These are phyloP conservation scores for Ashbya aceris DNA, from an alignment of 1,139 yeast genomes.

Conservation along the genomic window DNA sequence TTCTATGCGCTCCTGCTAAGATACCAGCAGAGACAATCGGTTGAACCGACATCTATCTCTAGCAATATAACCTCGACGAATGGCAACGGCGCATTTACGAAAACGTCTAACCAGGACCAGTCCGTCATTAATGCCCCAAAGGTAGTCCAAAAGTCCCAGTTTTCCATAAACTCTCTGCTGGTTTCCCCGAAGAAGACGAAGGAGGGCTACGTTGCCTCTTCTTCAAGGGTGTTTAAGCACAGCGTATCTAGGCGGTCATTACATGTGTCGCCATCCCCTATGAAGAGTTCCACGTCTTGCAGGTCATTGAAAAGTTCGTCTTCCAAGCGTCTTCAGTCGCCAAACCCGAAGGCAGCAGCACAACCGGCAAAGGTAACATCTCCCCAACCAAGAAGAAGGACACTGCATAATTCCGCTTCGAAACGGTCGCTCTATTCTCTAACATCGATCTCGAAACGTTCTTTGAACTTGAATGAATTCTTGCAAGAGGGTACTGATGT, in stretches of 20 bases:
- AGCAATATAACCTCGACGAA: background rate
- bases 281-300: constrained; percentile 4
- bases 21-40: constrained; percentile 51
- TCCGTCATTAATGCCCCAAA: constrained; percentile 19
- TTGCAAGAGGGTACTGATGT: constrained; percentile 16
- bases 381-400: constrained; percentile 14
- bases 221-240: constrained; percentile 23
- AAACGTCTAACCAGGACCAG: background rate
- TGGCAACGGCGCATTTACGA: background rate
- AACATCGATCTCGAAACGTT: constrained; percentile 29
- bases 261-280: constrained; percentile 1
- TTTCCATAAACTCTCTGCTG: constrained; percentile 20
- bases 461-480: constrained; percentile 26
- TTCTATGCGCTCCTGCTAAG: constrained; percentile 77
- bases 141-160: constrained; percentile 25
- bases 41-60: background rate
- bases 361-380: constrained; percentile 4
- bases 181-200: constrained; percentile 8
- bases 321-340: constrained; percentile 5
- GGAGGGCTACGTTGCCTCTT: constrained; percentile 21
- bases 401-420: constrained; percentile 26
- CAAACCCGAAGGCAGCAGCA: background rate
- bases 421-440: constrained; percentile 28
- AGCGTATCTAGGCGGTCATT: constrained; percentile 18
- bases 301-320: constrained; percentile 7